Conservation (phyloP, 768 basidiomycete species). For the Boletus patriciae region DNA sequence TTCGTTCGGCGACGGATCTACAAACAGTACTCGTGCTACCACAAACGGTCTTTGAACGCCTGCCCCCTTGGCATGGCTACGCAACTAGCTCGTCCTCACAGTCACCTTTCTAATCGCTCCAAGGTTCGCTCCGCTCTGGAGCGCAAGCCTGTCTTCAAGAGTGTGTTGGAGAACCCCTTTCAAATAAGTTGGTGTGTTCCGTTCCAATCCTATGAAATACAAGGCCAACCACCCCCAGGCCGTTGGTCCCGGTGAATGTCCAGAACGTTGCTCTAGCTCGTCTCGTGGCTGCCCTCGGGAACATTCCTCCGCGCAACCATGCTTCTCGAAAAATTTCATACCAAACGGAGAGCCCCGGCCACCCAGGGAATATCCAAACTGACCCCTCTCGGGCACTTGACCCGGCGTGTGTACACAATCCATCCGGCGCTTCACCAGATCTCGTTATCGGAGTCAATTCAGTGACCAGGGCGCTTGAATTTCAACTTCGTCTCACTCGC, state of each 20-base stretch:
- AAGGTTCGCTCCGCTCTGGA: conserved; percentile 46
- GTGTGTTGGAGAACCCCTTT: conserved; percentile 72
- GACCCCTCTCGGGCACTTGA: background rate
- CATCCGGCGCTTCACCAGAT: conserved; percentile 31
- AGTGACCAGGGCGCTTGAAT: conserved; percentile 73
- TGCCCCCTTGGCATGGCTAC: conserved; percentile 46
- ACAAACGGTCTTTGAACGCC: too few relatives aligned
- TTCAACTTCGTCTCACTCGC: conserved; percentile 42
- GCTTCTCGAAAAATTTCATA: conserved; percentile 17
- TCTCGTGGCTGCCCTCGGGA: conserved; percentile 50
- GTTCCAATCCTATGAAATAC: conserved; percentile 1
- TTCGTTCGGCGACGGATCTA: too few relatives aligned
- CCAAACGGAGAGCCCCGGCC: background rate
- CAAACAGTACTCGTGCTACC: too few relatives aligned
- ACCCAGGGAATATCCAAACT: conserved; percentile 13
- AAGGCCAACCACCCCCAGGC: conserved; percentile 44
- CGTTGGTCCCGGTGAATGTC: conserved; percentile 56
- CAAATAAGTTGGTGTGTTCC: conserved; percentile 59
- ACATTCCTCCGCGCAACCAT: conserved; percentile 40
- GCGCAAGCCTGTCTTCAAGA: conserved; percentile 65
- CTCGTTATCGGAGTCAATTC: conserved; percentile 73
- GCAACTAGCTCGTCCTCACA: conserved; percentile 51
- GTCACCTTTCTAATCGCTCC: conserved; percentile 63
- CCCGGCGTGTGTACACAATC: background rate
- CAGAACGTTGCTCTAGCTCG: conserved; percentile 61